A percentile compares a stretch with the other conserved stretches of the same genome.
Conservation (phyloP, 2,329 filamentous ascomycete genomes). For the Aspergillus fructus region DNA sequence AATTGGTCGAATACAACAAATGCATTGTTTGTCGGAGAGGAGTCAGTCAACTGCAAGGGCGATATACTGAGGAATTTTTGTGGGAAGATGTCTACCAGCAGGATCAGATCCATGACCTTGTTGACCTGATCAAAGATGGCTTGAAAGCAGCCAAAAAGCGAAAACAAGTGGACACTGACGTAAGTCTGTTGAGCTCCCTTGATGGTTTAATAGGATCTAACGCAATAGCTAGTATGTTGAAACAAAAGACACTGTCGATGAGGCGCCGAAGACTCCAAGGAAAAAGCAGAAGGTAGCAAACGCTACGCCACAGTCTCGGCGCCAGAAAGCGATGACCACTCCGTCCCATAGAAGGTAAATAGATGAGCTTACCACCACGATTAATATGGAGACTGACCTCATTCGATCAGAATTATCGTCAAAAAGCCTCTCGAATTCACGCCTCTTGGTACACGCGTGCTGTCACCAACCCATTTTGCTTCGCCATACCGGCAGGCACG, state of each 20-base stretch:
- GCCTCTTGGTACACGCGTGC: constrained; percentile 80
- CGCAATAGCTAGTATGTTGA: constrained; percentile 35
- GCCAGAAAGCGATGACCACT: constrained; percentile 52
- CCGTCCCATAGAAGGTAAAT: constrained; percentile 63
- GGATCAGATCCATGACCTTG: constrained; percentile 63
- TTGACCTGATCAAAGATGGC: constrained; percentile 63
- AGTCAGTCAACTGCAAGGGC: constrained; percentile 83
- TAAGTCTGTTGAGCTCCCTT: constrained; percentile 21
- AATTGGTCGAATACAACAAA: constrained; percentile 74
- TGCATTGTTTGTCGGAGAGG: constrained; percentile 87
- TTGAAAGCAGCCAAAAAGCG: constrained; percentile 67
- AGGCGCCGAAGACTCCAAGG: constrained; percentile 51
- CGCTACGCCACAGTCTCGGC: constrained; percentile 43
- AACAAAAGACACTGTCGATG: constrained; percentile 29
- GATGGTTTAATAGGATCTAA: constrained; percentile 1
- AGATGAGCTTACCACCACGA: constrained; percentile 20
- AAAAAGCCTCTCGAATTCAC: constrained; percentile 95
- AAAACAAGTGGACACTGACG: constrained; percentile 40
- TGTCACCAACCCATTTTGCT: constrained; percentile 72
- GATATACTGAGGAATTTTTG: constrained; percentile 85
- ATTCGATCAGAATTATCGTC: constrained; percentile 56
- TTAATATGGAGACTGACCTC: constrained; percentile 20
- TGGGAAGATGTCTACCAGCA: constrained; percentile 84
- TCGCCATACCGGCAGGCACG: constrained; percentile 90
- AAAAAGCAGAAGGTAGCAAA: constrained; percentile 55